These are phyloP conservation scores for Nicotiana benthamiana DNA, from an alignment of 257 asterid genomes.

Conservation along the genomic window DNA sequence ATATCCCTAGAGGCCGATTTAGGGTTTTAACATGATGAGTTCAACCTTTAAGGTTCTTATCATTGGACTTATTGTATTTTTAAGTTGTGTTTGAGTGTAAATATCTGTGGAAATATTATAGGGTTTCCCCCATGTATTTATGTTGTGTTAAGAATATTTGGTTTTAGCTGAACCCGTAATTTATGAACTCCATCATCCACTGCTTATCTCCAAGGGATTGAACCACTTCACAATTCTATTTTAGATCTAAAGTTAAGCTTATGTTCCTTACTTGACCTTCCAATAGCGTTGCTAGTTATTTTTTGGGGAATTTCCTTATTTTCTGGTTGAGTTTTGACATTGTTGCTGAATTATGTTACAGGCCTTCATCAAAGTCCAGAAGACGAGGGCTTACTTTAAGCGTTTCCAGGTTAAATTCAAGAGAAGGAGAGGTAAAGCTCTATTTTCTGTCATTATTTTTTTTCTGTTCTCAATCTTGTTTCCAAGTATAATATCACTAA, in stretches of 20 bases:
- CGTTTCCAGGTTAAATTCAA: conserved; percentile 65
- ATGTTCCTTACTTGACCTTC: neutral
- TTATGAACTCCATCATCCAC: neutral
- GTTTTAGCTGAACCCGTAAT: neutral
- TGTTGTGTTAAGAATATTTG: neutral
- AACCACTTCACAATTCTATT: neutral
- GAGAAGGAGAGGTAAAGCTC: conserved; percentile 57
- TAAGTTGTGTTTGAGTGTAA: neutral
- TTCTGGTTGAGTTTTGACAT: neutral
- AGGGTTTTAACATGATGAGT: neutral
- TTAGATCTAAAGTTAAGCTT: neutral
- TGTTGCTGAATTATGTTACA: neutral
- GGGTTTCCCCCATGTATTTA: neutral
- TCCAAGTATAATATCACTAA: neutral
- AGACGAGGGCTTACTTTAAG: conserved; percentile 53
- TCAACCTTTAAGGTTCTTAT: neutral
- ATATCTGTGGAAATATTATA: neutral
- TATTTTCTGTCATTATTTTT: neutral
- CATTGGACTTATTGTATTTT: neutral
- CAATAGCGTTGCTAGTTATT: neutral
- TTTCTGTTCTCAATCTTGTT: neutral
- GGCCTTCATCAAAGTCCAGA: conserved; percentile 58
- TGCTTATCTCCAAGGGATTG: neutral
- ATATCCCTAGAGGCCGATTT: neutral
- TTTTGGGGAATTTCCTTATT: neutral